phyloP scores from a whole-genome alignment of 768 basidiomycete genomes.

The Tulasnella sp. region DNA sequence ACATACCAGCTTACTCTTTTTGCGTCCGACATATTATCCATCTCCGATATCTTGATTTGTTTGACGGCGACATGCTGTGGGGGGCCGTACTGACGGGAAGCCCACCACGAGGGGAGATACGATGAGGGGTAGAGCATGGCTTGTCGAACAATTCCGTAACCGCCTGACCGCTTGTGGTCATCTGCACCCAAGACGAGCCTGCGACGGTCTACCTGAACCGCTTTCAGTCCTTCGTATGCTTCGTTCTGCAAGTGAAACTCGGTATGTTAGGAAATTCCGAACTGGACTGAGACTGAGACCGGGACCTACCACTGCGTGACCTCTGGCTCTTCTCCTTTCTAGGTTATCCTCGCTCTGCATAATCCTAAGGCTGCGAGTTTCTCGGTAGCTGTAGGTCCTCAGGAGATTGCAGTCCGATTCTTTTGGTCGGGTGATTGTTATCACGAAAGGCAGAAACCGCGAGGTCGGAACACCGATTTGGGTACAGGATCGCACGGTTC shows the following conservation, averaged over 20 bases:
- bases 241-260: background rate
- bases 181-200: background rate
- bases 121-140: background rate
- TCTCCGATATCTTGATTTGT: background rate
- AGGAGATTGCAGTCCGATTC: no score
- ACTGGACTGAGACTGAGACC: background rate
- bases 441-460: no score
- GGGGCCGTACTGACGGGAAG: background rate
- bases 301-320: background rate
- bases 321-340: background rate
- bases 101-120: background rate
- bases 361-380: no score
- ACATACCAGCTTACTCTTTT: background rate
- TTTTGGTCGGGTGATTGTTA: no score
- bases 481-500: no score
- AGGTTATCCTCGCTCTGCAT: background rate
- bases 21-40: background rate
- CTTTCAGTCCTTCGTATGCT: background rate
- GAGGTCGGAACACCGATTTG: no score
- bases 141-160: background rate
- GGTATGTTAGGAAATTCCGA: background rate
- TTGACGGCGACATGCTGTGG: background rate
- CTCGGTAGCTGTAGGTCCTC: no score
- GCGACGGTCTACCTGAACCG: background rate
- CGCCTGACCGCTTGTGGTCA: background rate